Conservation (phyloP, 768 basidiomycete species). For the Rhodotorula graminis region DNA sequence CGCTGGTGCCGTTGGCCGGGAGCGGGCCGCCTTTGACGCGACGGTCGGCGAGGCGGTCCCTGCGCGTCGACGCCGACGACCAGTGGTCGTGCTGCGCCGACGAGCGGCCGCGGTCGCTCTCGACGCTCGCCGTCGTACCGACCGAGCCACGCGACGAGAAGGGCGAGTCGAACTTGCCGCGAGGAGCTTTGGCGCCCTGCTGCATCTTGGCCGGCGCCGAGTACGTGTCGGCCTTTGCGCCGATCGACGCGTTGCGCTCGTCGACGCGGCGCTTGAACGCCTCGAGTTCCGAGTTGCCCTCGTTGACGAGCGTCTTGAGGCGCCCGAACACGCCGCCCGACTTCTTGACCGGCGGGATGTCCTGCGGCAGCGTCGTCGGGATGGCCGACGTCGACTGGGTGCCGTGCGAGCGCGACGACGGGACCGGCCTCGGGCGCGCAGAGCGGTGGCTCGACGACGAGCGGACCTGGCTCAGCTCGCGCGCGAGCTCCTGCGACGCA, state of each 20-base stretch:
- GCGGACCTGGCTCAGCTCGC: slow-evolving; percentile 33
- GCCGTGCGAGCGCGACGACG: slow-evolving; percentile 13
- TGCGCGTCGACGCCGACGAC: slow-evolving; percentile 34
- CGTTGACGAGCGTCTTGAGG: slow-evolving; percentile 39
- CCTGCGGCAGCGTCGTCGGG: slow-evolving; percentile 9
- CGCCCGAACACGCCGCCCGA: slow-evolving; percentile 23
- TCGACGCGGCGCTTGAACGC: slow-evolving; percentile 40
- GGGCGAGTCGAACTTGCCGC: slow-evolving; percentile 21
- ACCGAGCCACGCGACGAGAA: slow-evolving; percentile 36
- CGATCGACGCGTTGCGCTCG: slow-evolving; percentile 37
- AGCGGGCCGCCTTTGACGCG: not conserved
- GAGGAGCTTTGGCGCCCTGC: slow-evolving; percentile 26
- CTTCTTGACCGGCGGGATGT: not conserved
- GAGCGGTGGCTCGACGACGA: slow-evolving; percentile 1
- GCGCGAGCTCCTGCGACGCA: slow-evolving; percentile 36
- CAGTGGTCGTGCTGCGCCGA: slow-evolving; percentile 33
- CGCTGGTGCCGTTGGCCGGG: not conserved
- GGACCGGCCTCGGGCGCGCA: slow-evolving; percentile 8
- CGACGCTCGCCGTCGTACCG: slow-evolving; percentile 32
- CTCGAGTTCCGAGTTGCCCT: slow-evolving; percentile 42
- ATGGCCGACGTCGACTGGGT: slow-evolving; percentile 32
- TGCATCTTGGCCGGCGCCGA: slow-evolving; percentile 44
- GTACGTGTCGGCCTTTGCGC: slow-evolving; percentile 16
- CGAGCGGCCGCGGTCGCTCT: slow-evolving; percentile 3
- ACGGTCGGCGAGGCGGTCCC: slow-evolving; percentile 36